Percentiles rank a stretch among this genome's conserved stretches.
Conservation (phyloP, 2,329 filamentous ascomycete species). For the Nemania sp. region DNA sequence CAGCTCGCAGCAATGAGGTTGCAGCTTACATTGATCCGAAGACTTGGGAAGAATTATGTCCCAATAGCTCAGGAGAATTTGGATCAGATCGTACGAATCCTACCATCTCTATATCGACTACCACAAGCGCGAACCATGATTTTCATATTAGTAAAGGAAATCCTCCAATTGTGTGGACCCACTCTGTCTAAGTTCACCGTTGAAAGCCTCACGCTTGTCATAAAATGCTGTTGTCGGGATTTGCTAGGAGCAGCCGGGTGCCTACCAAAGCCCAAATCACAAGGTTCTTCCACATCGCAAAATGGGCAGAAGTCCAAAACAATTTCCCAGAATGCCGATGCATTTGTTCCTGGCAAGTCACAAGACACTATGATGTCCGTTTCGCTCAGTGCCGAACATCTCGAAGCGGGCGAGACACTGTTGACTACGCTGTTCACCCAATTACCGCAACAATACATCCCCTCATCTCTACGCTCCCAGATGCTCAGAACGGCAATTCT, state of each 20-base stretch:
- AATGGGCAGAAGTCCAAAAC: conserved; percentile 48
- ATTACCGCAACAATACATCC: conserved; percentile 67
- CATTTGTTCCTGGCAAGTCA: conserved; percentile 61
- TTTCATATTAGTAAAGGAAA: conserved; percentile 61
- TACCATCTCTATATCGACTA: conserved; percentile 59
- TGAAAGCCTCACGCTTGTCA: conserved; percentile 61
- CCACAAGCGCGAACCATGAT: conserved; percentile 59
- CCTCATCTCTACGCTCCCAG: conserved; percentile 71
- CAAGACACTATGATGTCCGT: conserved; percentile 38
- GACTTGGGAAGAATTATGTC: conserved; percentile 60
- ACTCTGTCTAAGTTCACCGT: conserved; percentile 68
- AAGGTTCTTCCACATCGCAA: conserved; percentile 35
- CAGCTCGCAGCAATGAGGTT: conserved; percentile 72
- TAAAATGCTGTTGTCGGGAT: conserved; percentile 75
- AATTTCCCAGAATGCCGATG: conserved; percentile 67
- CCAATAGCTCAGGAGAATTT: conserved; percentile 66
- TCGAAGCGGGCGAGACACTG: conserved; percentile 61
- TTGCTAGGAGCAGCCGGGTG: conserved; percentile 60
- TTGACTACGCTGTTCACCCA: conserved; percentile 64
- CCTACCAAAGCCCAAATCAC: conserved; percentile 46
- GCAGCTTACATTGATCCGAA: conserved; percentile 57
- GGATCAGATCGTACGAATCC: conserved; percentile 73
- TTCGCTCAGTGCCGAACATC: conserved; percentile 50
- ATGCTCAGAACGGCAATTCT: conserved; percentile 83
- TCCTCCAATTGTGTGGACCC: conserved; percentile 66